These are phyloP conservation scores for Solanum arcanum DNA, from an alignment of 257 asterid genomes.

Conservation along the genomic window DNA sequence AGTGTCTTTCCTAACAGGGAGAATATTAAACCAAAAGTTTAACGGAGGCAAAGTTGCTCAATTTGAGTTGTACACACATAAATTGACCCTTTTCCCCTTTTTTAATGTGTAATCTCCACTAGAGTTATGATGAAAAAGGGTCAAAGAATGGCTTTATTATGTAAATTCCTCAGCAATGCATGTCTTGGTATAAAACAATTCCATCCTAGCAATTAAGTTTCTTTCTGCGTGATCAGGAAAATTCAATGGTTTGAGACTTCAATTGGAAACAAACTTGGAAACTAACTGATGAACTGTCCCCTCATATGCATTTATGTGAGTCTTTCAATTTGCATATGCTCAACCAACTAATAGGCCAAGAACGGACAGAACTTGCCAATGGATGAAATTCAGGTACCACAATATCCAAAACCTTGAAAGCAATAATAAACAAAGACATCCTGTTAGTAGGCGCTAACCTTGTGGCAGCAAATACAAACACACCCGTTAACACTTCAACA, in stretches of 20 bases:
- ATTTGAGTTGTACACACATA: neutral
- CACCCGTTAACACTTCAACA: conserved; percentile 95
- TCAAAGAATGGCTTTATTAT: neutral
- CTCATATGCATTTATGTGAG: neutral
- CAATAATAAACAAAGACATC: neutral
- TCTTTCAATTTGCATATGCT: neutral
- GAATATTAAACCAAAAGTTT: neutral
- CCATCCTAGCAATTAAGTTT: neutral
- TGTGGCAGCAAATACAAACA: conserved; percentile 96
- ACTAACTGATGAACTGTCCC: neutral
- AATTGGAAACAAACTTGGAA: neutral
- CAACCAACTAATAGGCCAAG: neutral
- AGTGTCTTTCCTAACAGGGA: neutral
- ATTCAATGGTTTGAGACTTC: neutral
- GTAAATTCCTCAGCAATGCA: neutral
- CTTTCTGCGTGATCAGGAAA: neutral
- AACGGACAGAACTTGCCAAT: neutral
- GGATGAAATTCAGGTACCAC: neutral
- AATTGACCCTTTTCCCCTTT: neutral
- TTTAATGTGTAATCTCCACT: neutral
- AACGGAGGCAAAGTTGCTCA: neutral
- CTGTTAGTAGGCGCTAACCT: conserved; percentile 26
- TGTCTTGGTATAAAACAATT: neutral
- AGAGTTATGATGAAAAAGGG: neutral
- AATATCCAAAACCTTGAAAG: neutral